phyloP scores from a whole-genome alignment of 2,329 filamentous ascomycete species.

The Cercospora berteroae region DNA sequence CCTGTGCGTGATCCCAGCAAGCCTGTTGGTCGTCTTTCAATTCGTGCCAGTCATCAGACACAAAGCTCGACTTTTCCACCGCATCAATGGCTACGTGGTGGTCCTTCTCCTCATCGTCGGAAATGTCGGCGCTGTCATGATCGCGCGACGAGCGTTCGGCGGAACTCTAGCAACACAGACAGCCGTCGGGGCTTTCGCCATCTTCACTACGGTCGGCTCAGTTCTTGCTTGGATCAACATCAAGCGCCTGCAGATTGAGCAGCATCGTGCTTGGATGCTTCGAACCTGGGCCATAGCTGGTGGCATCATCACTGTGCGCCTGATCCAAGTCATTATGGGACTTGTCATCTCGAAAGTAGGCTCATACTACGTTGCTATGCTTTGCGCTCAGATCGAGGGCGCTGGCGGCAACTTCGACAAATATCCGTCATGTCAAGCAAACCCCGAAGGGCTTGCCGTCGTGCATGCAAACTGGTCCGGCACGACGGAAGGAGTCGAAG shows the following conservation, averaged over 20 bases:
- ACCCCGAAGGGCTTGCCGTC: constrained; percentile 38
- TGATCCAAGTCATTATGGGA: constrained; percentile 49
- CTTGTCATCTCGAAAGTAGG: constrained; percentile 40
- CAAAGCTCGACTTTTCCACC: constrained; percentile 54
- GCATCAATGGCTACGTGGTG: constrained; percentile 59
- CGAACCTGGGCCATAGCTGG: constrained; percentile 41
- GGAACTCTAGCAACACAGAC: constrained; percentile 54
- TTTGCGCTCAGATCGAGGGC: constrained; percentile 52
- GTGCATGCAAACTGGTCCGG: constrained; percentile 33
- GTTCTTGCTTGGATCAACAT: constrained; percentile 56
- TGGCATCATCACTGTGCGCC: constrained; percentile 53
- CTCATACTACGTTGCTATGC: constrained; percentile 40
- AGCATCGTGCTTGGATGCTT: constrained; percentile 65
- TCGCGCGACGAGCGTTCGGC: constrained; percentile 53
- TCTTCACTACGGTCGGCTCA: constrained; percentile 48
- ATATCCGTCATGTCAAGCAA: constrained; percentile 50
- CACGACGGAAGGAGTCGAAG: constrained; percentile 17
- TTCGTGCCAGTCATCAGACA: constrained; percentile 48
- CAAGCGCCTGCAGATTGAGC: constrained; percentile 60
- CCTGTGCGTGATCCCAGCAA: constrained; percentile 40
- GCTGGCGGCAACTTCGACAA: constrained; percentile 23
- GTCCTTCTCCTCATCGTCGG: constrained; percentile 49
- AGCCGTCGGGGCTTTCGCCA: constrained; percentile 45
- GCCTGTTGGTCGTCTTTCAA: constrained; percentile 43
- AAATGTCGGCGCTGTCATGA: constrained; percentile 54